Evolutionary conservation across 1,284 basidiomycete genomes (phyloP), one percentile per base, ranked within the genome.

Genomic region (Sporisorium exsertum): DNA sequence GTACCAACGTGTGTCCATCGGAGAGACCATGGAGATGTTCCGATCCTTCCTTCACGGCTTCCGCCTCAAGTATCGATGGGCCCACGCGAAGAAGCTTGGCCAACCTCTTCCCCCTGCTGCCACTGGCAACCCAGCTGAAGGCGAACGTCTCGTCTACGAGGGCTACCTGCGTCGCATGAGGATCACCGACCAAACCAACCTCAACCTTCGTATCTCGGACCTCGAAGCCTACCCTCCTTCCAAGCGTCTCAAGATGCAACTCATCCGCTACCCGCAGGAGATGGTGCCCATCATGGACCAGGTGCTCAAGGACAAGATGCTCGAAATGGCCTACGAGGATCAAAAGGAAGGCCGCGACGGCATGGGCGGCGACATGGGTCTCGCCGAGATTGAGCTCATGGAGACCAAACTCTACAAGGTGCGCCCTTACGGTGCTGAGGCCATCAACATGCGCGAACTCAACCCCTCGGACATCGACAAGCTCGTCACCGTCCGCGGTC

Each of bases 211-310:
- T n/a, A n/a, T n/a, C n/a, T n/a, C n/a, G n/a, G n/a, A n/a, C n/a
- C n/a, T n/a, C n/a, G n/a, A n/a, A n/a, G n/a, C n/a, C n/a, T n/a
- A n/a, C n/a, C n/a, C n/a, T n/a, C n/a, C n/a, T n/a, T n/a, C n/a
- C n/a, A n/a, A n/a, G n/a, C n/a, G n/a, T n/a, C n/a, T n/a, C n/a
- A n/a, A n/a, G n/a, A n/a, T n/a, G n/a, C n/a, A n/a, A n/a, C n/a
- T n/a, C n/a, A n/a, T n/a, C n/a, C n/a, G 94, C 84, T 99, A 96
- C 85, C 97, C 96, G 0, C 95, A 97, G 86, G 96, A 99, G 88
- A 91, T 98, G 57, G 90, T 99, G 47, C 96, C 96, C 2, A 93
- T 94, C 58, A 95, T 97, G 92, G 97, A 99, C 88, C 94, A 95
- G 82, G 92, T 95, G 0, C 87, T 98, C 77, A 94, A 95, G 86